Evolutionary conservation across 2,329 filamentous ascomycete species (phyloP), one percentile per base, ranked within the genome.

Genomic region (Apiospora rasikravindrae): DNA sequence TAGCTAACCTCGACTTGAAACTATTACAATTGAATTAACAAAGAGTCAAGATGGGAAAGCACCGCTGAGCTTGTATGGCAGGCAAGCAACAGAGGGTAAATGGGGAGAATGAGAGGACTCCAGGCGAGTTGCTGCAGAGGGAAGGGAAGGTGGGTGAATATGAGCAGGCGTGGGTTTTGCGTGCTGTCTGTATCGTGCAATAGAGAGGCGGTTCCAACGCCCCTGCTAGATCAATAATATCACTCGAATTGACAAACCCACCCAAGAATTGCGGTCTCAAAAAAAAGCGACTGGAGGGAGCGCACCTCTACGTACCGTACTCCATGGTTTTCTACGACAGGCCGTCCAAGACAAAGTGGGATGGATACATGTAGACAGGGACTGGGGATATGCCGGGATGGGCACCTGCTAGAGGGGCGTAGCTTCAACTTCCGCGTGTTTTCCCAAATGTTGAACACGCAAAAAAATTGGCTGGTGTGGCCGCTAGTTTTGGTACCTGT

Each of bases 381-480:
- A 64, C 57, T 64, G 57, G 57, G 57, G 57, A 40, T 64, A 40
- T 64, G 57, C 57, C 57, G 57, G 57, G 57, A 40, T 64, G 57
- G 29, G 11, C 57, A 24, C 19, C 57, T 11, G 40, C 57, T 40
- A 64, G 33, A 64, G 57, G 40, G 57, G 19, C 24, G 57, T 64
- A 64, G 57, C 57, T n/a, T 64, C 33, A 64, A n/a, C 33, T 40
- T 64, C 37, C 57, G 57, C 57, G 57, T 40, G 33, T 64, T 53
- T 70, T 73, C 72, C 72, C 72, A 73, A 73, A 73, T 73, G 72
- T 73, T 73, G 72, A 73, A 73, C 72, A 66, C 44, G 70, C 69
- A 73, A 71, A 73, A 68, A 73, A 71, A 71, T 71, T 71, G 69
- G 69, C 61, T 71, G 72, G 72, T 67, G 47, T 42, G 70, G 44